Conservation (phyloP, 345 rosid species). For the Lagerstroemia speciosa region DNA sequence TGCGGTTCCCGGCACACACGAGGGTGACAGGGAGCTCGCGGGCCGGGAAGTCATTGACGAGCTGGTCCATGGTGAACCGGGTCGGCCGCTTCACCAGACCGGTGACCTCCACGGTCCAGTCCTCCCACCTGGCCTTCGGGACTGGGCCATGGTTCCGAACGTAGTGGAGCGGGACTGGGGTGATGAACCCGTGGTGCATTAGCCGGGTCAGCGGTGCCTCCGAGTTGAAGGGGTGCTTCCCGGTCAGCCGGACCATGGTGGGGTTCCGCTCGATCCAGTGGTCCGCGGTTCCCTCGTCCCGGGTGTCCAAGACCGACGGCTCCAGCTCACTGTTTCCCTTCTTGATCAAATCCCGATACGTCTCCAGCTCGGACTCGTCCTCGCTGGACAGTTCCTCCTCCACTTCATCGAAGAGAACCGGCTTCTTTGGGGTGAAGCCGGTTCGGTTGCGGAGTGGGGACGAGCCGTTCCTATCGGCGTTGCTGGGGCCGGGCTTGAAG, state of each 20-base stretch:
- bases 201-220: constrained; percentile 72
- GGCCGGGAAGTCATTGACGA: constrained; percentile 48
- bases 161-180: constrained; percentile 89
- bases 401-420: constrained; percentile 20
- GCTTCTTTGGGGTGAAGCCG: constrained; percentile 6
- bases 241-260: constrained; percentile 83
- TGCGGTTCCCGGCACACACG: constrained; percentile 87
- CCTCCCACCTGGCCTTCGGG: constrained; percentile 56
- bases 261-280: constrained; percentile 77
- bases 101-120: constrained; percentile 67
- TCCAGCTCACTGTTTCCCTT: constrained; percentile 57
- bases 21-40: constrained; percentile 71
- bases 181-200: constrained; percentile 92
- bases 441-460: constrained; percentile 23
- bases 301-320: constrained; percentile 47
- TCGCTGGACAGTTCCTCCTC: constrained; percentile 19
- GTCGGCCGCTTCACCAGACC: constrained; percentile 65
- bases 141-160: constrained; percentile 88
- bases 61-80: constrained; percentile 72
- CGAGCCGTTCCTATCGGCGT: constrained; percentile 14
- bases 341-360: constrained; percentile 33
- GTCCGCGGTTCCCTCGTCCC: constrained; percentile 77
- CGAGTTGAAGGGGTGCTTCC: constrained; percentile 91
- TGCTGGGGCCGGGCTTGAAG: constrained; percentile 29
- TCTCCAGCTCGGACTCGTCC: constrained; percentile 39